A percentile compares a stretch with the other conserved stretches of the same genome.
Evolutionary conservation across 2,329 filamentous ascomycete species (phyloP).

Genomic region (Cladosporium sphaerospermum): DNA sequence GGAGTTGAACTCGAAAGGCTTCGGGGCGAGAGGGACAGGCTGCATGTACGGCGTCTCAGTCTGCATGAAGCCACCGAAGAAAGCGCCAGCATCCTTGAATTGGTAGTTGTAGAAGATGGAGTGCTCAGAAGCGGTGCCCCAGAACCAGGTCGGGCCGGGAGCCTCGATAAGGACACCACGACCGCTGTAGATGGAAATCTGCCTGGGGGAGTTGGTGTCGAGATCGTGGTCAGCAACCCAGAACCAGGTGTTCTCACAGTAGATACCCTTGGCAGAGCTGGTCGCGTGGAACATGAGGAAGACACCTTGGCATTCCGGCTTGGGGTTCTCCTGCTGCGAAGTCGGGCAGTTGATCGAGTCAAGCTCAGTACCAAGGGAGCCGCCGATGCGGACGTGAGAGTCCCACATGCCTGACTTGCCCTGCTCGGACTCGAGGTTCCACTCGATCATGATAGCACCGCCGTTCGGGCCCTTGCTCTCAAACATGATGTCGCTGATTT

Average conservation of each 20-base stretch:
- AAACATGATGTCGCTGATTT: slow-evolving; percentile 84
- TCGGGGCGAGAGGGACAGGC: slow-evolving; percentile 49
- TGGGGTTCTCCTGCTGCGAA: slow-evolving; percentile 81
- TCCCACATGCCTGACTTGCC: slow-evolving; percentile 85
- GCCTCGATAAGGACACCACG: slow-evolving; percentile 38
- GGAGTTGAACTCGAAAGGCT: slow-evolving; percentile 48
- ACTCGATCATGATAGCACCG: slow-evolving; percentile 85
- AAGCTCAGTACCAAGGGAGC: slow-evolving; percentile 74
- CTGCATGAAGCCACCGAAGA: slow-evolving; percentile 48
- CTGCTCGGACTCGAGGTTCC: slow-evolving; percentile 69
- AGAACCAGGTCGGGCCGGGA: slow-evolving; percentile 47
- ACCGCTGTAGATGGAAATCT: slow-evolving; percentile 40
- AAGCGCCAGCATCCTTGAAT: slow-evolving; percentile 43
- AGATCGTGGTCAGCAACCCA: slow-evolving; percentile 52
- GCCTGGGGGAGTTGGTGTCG: slow-evolving; percentile 36
- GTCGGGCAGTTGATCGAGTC: slow-evolving; percentile 56
- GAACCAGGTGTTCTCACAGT: slow-evolving; percentile 51
- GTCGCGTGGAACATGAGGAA: slow-evolving; percentile 46
- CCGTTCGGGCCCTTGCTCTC: slow-evolving; percentile 76
- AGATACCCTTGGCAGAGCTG: slow-evolving; percentile 60
- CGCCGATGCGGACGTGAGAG: slow-evolving; percentile 89
- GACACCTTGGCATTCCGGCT: slow-evolving; percentile 56
- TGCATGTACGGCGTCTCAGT: slow-evolving; percentile 49
- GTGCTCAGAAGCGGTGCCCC: slow-evolving; percentile 49
- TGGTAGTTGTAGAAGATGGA: slow-evolving; percentile 51